Percentiles rank a stretch among this genome's conserved stretches.
These are phyloP conservation scores for Boletus huronensis DNA, from an alignment of 768 basidiomycete genomes.

Conservation along the genomic window DNA sequence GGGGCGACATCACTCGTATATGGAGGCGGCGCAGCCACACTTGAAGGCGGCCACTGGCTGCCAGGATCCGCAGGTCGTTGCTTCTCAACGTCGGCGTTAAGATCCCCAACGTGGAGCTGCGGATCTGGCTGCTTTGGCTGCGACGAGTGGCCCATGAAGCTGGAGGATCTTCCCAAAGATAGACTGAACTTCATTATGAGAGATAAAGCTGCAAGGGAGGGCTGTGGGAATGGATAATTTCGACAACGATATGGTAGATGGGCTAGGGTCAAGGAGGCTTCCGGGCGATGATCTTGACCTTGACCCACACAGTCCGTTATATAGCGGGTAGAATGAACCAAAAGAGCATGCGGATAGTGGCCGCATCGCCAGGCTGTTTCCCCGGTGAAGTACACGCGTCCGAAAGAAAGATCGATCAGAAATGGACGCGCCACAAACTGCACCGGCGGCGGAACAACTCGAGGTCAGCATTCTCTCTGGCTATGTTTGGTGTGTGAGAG, in stretches of 20 bases:
- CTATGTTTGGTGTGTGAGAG: not conserved
- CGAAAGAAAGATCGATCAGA: conserved; percentile 6
- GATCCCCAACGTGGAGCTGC: conserved; percentile 5
- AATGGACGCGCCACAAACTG: not conserved
- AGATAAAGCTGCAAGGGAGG: not conserved
- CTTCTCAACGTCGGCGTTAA: not conserved
- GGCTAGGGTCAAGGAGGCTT: not conserved
- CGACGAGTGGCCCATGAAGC: conserved; percentile 13
- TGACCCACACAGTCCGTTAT: not conserved
- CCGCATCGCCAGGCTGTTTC: not conserved
- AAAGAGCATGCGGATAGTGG: not conserved
- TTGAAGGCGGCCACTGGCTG: not conserved
- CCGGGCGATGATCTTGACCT: too few relatives aligned
- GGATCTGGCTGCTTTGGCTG: not conserved
- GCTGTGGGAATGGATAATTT: conserved; percentile 1
- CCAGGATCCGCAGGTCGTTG: not conserved
- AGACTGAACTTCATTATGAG: conserved; percentile 1
- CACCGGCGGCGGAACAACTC: not conserved
- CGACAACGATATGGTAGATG: not conserved
- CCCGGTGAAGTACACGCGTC: not conserved
- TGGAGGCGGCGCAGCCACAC: conserved; percentile 23
- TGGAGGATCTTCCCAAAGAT: conserved; percentile 3
- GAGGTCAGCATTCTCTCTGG: not conserved
- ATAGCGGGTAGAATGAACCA: not conserved
- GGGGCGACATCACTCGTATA: conserved; percentile 13